Evolutionary conservation across 495 filamentous ascomycete species (phyloP).

Genomic region (Chaetomium tenue): DNA sequence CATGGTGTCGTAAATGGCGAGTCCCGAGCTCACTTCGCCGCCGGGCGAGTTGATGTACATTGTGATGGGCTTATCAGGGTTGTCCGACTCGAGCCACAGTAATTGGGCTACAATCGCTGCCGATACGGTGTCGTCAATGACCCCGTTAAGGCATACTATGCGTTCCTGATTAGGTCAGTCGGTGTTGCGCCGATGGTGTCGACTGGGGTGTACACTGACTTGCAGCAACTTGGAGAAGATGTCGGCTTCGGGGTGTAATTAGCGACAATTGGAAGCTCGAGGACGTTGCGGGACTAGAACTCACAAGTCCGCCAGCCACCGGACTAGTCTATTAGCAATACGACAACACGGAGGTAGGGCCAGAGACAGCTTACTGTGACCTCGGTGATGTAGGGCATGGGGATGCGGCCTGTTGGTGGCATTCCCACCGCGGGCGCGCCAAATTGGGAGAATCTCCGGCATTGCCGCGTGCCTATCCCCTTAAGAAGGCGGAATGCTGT

Average conservation of each 20-base stretch:
- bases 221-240: slow-evolving; percentile 80
- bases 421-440: slow-evolving; percentile 29
- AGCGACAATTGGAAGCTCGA: slow-evolving; percentile 22
- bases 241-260: slow-evolving; percentile 56
- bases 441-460: slow-evolving; percentile 44
- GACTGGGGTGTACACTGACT: slow-evolving; percentile 41
- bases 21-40: slow-evolving; percentile 88
- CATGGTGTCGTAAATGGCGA: slow-evolving; percentile 99
- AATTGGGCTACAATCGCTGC: slow-evolving; percentile 93
- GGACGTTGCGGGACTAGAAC: slow-evolving; percentile 34
- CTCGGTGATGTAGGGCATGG: slow-evolving; percentile 74
- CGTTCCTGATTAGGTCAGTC: slow-evolving; percentile 62
- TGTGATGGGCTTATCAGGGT: slow-evolving; percentile 86
- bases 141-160: slow-evolving; percentile 91
- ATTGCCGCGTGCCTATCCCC: slow-evolving; percentile 30
- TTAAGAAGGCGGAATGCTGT: slow-evolving; percentile 36
- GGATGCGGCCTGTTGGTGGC: slow-evolving; percentile 56
- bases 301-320: slow-evolving; percentile 89
- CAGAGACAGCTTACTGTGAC: slow-evolving; percentile 63
- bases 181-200: slow-evolving; percentile 7
- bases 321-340: slow-evolving; percentile 58
- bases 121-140: slow-evolving; percentile 83
- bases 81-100: slow-evolving; percentile 96
- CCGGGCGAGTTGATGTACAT: slow-evolving; percentile 98
- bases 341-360: slow-evolving; percentile 5